These are phyloP conservation scores for Boletus barrowsii DNA, from an alignment of 768 basidiomycete genomes.

Conservation along the genomic window DNA sequence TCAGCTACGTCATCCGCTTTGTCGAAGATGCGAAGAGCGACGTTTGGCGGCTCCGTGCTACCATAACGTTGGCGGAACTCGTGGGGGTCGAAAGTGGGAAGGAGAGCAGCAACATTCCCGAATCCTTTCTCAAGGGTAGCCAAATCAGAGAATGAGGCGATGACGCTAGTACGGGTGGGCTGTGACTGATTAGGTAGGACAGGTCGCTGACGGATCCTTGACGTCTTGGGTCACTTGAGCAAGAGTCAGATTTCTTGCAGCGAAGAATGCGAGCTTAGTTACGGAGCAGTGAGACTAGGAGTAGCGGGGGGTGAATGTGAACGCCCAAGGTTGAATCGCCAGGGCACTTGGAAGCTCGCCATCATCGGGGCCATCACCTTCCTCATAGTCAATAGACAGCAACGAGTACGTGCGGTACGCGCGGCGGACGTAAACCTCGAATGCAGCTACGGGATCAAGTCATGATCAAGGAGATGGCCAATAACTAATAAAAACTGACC, in stretches of 20 bases:
- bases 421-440: slow-evolving; percentile 94
- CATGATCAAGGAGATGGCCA: background rate
- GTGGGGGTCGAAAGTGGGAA: slow-evolving; percentile 68
- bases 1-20: slow-evolving; percentile 76
- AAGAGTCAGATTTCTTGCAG: slow-evolving; percentile 5
- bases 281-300: slow-evolving; percentile 52
- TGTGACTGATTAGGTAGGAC: slow-evolving; percentile 92
- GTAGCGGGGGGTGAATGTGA: slow-evolving; percentile 85
- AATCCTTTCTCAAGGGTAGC: slow-evolving; percentile 69
- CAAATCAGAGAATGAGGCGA: slow-evolving; percentile 85
- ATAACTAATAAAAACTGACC: slow-evolving; percentile 44
- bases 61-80: slow-evolving; percentile 81
- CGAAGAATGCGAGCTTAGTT: background rate
- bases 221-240: slow-evolving; percentile 58
- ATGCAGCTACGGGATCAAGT: slow-evolving; percentile 59
- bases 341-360: slow-evolving; percentile 76
- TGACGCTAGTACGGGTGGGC: slow-evolving; percentile 86
- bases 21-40: slow-evolving; percentile 87
- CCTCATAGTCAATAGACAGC: slow-evolving; percentile 91
- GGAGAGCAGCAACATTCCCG: slow-evolving; percentile 62
- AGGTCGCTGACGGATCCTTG: slow-evolving; percentile 95
- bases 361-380: slow-evolving; percentile 81
- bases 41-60: slow-evolving; percentile 77
- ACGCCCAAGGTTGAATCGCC: slow-evolving; percentile 94
- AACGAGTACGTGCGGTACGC: slow-evolving; percentile 93